Evolutionary conservation across 148 eudicot genomes (phyloP), one percentile per base, ranked within the genome.

Genomic region (Rhododendron vialii): DNA sequence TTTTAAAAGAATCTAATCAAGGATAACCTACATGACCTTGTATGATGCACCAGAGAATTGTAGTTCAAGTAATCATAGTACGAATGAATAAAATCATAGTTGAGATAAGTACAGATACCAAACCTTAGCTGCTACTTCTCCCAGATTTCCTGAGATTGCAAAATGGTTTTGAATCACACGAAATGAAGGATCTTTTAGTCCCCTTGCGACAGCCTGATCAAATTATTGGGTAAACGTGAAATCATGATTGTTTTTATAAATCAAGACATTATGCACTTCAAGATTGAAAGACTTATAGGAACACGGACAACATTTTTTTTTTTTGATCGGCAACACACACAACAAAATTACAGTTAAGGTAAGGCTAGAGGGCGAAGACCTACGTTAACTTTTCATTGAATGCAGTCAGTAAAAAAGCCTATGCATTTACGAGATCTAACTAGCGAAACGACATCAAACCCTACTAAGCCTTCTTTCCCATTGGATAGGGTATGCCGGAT

Each of bases 51-150:
- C 63, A 47, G 45, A 71, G 26, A 30, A 3, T 24, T 47, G 43
- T 5, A 71, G 43, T 45, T 69, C 57, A 17, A 83, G 26, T 10
- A 69, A 17, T 28, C 6, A 48, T 30, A 28, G 24, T n/a, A 45
- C 9, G 17, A 67, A 45, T 36, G 2, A 22, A 41, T 41, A 22
- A 11, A 83, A 65, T 35, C 74, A 65, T 15, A 15, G 38, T 67
- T 43, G 55, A 65, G 83, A 30, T 7, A 69, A 69, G 77, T 36
- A 24, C 4, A 24, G 76, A 82, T 26, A 28, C 50, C 41, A 69
- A 88, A 96, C 99, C 98, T 97, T 96, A 51, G 99, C 98, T 81
- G 99, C 91, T 65, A 97, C 92, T 63, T 97, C 99, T 82, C 99
- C 99, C 86, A 97, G 91, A 86, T 97, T 97, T 91, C 93, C 99